phyloP scores from a whole-genome alignment of 495 filamentous ascomycete species.

The Lindgomyces ingoldianus region DNA sequence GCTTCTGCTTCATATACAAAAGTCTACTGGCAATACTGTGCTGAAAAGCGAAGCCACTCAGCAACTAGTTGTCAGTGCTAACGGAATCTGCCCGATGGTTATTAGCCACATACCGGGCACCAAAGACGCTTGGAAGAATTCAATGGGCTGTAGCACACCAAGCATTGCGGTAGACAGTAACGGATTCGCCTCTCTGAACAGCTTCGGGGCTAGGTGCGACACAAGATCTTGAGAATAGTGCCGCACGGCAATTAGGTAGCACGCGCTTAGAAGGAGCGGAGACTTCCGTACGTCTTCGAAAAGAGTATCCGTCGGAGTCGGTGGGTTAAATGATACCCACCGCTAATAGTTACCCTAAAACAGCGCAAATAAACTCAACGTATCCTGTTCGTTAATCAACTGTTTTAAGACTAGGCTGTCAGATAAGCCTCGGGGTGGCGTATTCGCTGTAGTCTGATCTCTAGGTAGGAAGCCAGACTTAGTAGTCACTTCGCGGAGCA shows the following conservation, averaged over 20 bases:
- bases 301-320: conserved; percentile 36
- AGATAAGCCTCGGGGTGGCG: conserved; percentile 47
- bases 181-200: conserved; percentile 48
- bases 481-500: conserved; percentile 19
- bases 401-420: conserved; percentile 37
- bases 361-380: conserved; percentile 35
- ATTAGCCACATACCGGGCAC: conserved; percentile 54
- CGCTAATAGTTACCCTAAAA: conserved; percentile 48
- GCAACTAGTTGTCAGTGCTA: conserved; percentile 55
- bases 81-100: conserved; percentile 51
- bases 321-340: conserved; percentile 48
- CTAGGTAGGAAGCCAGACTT: conserved; percentile 12
- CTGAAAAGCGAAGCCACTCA: too few relatives aligned
- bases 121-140: conserved; percentile 52
- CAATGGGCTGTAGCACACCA: conserved; percentile 46
- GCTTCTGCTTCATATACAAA: too few relatives aligned
- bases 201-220: conserved; percentile 43
- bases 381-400: conserved; percentile 12
- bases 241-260: conserved; percentile 51
- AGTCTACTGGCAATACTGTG: too few relatives aligned
- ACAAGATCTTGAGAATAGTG: conserved; percentile 49
- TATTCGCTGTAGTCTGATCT: conserved; percentile 15
- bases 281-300: conserved; percentile 44
- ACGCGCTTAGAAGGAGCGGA: conserved; percentile 48
- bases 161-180: conserved; percentile 46